A percentile compares a stretch with the other conserved stretches of the same genome.
Conservation (phyloP, 2,329 filamentous ascomycete species). For the Lasiodiplodia sp. region DNA sequence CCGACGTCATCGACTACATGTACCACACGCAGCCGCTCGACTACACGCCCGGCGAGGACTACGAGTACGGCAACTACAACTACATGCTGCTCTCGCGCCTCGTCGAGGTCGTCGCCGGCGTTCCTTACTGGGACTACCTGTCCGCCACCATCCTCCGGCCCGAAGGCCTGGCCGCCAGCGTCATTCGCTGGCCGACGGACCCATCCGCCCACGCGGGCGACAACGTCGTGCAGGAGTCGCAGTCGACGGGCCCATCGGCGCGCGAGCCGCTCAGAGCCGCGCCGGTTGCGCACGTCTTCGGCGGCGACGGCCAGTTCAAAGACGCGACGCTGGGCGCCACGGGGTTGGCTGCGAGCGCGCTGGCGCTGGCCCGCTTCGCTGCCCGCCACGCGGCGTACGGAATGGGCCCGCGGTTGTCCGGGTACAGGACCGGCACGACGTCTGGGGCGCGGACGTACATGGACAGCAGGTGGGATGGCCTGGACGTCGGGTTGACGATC, state of each 20-base stretch:
- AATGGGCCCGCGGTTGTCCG: slow-evolving; percentile 18
- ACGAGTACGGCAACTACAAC: slow-evolving; percentile 35
- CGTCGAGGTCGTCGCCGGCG: slow-evolving; percentile 33
- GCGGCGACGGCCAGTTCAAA: slow-evolving; percentile 35
- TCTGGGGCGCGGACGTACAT: slow-evolving; percentile 27
- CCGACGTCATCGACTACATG: slow-evolving; percentile 37
- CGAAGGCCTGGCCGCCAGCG: slow-evolving; percentile 27
- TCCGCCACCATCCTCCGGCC: slow-evolving; percentile 33
- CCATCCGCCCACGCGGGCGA: slow-evolving; percentile 29
- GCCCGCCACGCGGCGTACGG: slow-evolving; percentile 30
- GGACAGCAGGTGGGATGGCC: background rate
- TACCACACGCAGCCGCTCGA: slow-evolving; percentile 32
- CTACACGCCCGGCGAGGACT: slow-evolving; percentile 33
- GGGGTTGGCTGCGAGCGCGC: slow-evolving; percentile 34
- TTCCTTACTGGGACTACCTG: slow-evolving; percentile 33
- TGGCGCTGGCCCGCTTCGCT: slow-evolving; percentile 33
- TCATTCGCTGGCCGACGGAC: slow-evolving; percentile 32
- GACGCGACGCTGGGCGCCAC: slow-evolving; percentile 34
- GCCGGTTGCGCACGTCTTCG: slow-evolving; percentile 29
- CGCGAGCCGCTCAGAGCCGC: slow-evolving; percentile 20
- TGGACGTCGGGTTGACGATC: slow-evolving; percentile 28
- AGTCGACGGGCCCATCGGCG: slow-evolving; percentile 25
- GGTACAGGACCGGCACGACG: slow-evolving; percentile 25
- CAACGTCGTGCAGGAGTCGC: slow-evolving; percentile 32
- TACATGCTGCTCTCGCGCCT: slow-evolving; percentile 36